Conservation (phyloP, 495 filamentous ascomycete genomes). For the Hypoxylon fragiforme region DNA sequence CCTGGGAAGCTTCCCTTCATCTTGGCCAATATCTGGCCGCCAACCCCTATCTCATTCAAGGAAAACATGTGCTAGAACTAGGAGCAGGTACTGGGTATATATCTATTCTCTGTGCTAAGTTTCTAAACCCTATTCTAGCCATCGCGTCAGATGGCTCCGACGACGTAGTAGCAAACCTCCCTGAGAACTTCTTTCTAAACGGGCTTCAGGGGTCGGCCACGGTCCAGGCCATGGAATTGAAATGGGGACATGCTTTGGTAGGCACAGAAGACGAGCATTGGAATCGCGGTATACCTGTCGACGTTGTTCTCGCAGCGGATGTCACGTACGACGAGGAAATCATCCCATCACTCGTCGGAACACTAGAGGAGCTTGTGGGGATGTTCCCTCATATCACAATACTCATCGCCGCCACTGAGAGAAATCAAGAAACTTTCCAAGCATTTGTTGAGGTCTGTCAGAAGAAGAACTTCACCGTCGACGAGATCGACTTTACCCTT, state of each 20-base stretch:
- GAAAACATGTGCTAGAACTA: conserved; percentile 76
- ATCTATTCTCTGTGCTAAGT: conserved; percentile 76
- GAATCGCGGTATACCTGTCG: conserved; percentile 48
- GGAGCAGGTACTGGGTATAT: conserved; percentile 89
- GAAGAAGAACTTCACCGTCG: conserved; percentile 38
- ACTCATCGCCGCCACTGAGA: conserved; percentile 52
- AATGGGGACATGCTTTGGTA: conserved; percentile 61
- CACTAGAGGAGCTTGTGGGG: conserved; percentile 45
- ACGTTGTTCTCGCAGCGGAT: conserved; percentile 56
- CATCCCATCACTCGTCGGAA: conserved; percentile 50
- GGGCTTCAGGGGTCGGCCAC: conserved; percentile 49
- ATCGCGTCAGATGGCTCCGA: conserved; percentile 81
- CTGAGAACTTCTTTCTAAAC: conserved; percentile 69
- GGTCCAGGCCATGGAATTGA: conserved; percentile 55
- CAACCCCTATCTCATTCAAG: conserved; percentile 46
- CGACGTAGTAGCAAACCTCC: conserved; percentile 69
- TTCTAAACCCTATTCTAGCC: conserved; percentile 65
- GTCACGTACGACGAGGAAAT: conserved; percentile 53
- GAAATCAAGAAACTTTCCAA: conserved; percentile 51
- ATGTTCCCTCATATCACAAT: conserved; percentile 44
- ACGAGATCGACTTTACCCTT: conserved; percentile 41
- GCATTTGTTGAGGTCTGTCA: conserved; percentile 45
- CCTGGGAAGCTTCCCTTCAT: conserved; percentile 93
- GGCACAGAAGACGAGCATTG: conserved; percentile 49
- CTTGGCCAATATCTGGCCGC: conserved; percentile 70